Conservation (phyloP, 2,329 filamentous ascomycete species). For the Raffaelea albimanens region DNA sequence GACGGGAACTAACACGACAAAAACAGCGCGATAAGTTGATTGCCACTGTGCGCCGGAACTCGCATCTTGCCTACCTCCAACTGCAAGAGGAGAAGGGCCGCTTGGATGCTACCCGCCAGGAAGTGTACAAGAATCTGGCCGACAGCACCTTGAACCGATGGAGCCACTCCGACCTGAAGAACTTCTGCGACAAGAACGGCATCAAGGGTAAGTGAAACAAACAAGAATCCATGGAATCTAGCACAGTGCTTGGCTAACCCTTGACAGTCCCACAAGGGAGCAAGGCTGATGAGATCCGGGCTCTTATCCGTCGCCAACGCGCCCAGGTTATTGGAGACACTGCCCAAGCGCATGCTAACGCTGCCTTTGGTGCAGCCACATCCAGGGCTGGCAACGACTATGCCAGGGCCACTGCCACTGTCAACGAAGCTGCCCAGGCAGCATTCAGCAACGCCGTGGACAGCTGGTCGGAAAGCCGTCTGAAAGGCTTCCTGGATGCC, state of each 20-base stretch:
- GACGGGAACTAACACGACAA: too few species aligned
- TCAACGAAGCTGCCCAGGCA: slow-evolving; percentile 50
- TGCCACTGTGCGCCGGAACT: slow-evolving; percentile 82
- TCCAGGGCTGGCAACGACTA: slow-evolving; percentile 68
- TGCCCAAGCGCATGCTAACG: slow-evolving; percentile 44
- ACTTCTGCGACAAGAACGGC: slow-evolving; percentile 83
- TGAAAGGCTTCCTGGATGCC: slow-evolving; percentile 71
- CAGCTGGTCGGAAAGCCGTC: slow-evolving; percentile 64
- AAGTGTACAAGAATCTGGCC: slow-evolving; percentile 64
- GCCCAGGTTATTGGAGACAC: slow-evolving; percentile 62
- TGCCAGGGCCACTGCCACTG: slow-evolving; percentile 64
- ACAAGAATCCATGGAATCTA: too few species aligned
- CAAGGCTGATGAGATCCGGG: slow-evolving; percentile 79
- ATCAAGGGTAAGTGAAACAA: slow-evolving; percentile 38
- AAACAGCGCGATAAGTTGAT: slow-evolving; percentile 71
- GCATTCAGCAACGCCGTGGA: slow-evolving; percentile 54
- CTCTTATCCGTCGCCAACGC: slow-evolving; percentile 81
- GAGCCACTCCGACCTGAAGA: slow-evolving; percentile 83
- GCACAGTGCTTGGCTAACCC: background rate
- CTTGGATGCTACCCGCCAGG: slow-evolving; percentile 54
- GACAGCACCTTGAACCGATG: slow-evolving; percentile 83
- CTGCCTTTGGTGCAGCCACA: slow-evolving; percentile 61
- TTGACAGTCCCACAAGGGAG: slow-evolving; percentile 75
- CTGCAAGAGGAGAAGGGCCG: slow-evolving; percentile 50
- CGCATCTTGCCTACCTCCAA: slow-evolving; percentile 66